phyloP scores from a whole-genome alignment of 2,329 filamentous ascomycete genomes.

The Metarhizium robertsii region DNA sequence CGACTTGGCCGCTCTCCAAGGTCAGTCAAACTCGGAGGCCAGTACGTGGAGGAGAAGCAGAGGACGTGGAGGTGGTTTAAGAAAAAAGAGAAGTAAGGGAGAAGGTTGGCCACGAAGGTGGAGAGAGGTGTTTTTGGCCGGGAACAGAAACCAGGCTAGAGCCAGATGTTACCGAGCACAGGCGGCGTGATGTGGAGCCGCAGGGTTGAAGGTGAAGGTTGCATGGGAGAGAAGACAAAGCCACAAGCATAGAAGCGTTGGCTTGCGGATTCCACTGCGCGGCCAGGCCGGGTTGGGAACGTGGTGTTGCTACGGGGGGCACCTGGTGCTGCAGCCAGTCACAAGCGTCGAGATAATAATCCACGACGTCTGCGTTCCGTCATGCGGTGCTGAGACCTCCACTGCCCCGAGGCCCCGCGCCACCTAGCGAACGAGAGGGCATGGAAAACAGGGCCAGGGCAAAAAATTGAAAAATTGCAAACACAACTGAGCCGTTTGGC shows the following conservation, averaged over 20 bases:
- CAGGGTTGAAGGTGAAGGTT: constrained; percentile 1
- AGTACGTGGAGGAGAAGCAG: constrained; percentile 5
- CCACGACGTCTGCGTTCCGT: constrained; percentile 8
- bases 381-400: constrained; percentile 3
- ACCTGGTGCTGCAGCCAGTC: constrained; percentile 11
- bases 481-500: not conserved
- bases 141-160: constrained; percentile 6
- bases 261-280: not conserved
- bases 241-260: not conserved
- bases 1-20: constrained; percentile 13
- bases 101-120: constrained; percentile 9
- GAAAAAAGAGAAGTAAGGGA: constrained; percentile 12
- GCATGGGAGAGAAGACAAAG: not conserved
- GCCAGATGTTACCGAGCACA: constrained; percentile 12
- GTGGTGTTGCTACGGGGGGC: not conserved
- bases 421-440: constrained; percentile 2
- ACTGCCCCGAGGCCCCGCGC: constrained; percentile 4
- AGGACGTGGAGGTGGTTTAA: constrained; percentile 11
- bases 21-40: constrained; percentile 6
- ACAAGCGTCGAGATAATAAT: constrained; percentile 17
- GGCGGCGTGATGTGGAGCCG: constrained; percentile 5
- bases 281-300: not conserved
- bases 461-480: not conserved
- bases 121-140: constrained; percentile 19
- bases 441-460: constrained; percentile 2